Evolutionary conservation across 176 grass and related monocot genomes (phyloP).

Genomic region (Luzula sylvatica): DNA sequence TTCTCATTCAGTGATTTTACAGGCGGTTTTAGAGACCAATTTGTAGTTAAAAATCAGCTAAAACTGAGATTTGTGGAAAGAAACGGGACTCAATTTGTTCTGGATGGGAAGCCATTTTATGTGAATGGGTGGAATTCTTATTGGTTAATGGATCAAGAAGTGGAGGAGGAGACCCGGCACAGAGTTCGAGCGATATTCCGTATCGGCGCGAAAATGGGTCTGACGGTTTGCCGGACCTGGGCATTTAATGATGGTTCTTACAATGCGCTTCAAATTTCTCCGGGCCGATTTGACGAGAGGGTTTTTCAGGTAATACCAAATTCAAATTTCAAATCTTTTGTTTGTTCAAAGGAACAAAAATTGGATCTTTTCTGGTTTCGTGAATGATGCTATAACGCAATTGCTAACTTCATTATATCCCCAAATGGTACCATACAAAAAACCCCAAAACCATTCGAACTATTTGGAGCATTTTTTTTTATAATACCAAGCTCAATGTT

Average conservation of each 20-base stretch:
- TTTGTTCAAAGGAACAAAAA: neutral
- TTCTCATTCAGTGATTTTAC: conserved; percentile 50
- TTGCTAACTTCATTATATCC: neutral
- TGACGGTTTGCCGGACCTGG: conserved; percentile 97
- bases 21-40: conserved; percentile 25
- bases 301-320: conserved; percentile 49
- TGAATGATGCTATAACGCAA: too few relatives aligned
- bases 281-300: conserved; percentile 66
- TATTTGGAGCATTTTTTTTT: neutral
- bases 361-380: neutral
- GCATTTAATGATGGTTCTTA: conserved; percentile 87
- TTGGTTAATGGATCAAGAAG: conserved; percentile 93
- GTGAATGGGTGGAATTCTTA: conserved; percentile 98
- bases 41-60: neutral
- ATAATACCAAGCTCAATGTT: neutral
- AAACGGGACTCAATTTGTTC: conserved; percentile 45
- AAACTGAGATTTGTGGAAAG: conserved; percentile 58
- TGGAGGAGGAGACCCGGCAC: conserved; percentile 44
- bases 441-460: neutral
- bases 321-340: conserved; percentile 6
- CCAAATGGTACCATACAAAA: neutral
- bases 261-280: conserved; percentile 83
- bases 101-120: conserved; percentile 63
- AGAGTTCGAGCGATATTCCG: conserved; percentile 48
- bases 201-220: conserved; percentile 50